Base-by-base conservation (phyloP, 495 filamentous ascomycete genomes). In the Talaromyces ruber region DNA sequence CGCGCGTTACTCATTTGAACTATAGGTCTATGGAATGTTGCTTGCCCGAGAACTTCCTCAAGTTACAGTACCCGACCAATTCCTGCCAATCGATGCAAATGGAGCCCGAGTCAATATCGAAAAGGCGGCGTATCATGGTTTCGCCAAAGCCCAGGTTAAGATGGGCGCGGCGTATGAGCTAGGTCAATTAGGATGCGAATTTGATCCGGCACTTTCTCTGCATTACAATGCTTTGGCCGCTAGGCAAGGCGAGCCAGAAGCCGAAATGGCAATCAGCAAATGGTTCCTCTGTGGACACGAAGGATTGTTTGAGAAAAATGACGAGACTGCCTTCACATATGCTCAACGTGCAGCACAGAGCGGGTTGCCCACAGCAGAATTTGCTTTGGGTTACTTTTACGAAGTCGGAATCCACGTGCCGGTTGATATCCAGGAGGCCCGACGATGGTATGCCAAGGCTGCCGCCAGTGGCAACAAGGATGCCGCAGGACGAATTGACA, bases 201-300 rank as follows among this genome's bases (percentile, higher is more conserved):
- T 98, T 74, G 90, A 93, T 66, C 94, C 94, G 0, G 86, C 89
- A 6, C 76, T 96, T 57, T 97, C 93, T 4, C 74, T 98, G 62
- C 94, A 98, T 66, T 98, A 98, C 73, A 97, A 97, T 70, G 92
- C 91, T 59, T 81, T 98, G 45, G 95, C 94, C 21, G 88, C 94
- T 4, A 86, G 89, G 45, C 95, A 98, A 73, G 86, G 86, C 8
- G 92, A 97, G 66, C 76, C 90, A 0, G 94, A 98, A 68, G 94
- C 93, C 0, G 91, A 96, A 58, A 92, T 98, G 83, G 91, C 92
- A 25, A 93, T 98, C 63, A 97, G 93, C 69, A 95, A 97, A 74
- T 98, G 94, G 94, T 98, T 98, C 74, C 80, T 98, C 26, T 97
- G 94, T 68, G 94, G 94, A 7, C 91, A 92, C 64, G 93, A 98